Evolutionary conservation across 2,329 filamentous ascomycete genomes (phyloP), one percentile per base, ranked within the genome.

Genomic region (Rhynchosporium agropyri): DNA sequence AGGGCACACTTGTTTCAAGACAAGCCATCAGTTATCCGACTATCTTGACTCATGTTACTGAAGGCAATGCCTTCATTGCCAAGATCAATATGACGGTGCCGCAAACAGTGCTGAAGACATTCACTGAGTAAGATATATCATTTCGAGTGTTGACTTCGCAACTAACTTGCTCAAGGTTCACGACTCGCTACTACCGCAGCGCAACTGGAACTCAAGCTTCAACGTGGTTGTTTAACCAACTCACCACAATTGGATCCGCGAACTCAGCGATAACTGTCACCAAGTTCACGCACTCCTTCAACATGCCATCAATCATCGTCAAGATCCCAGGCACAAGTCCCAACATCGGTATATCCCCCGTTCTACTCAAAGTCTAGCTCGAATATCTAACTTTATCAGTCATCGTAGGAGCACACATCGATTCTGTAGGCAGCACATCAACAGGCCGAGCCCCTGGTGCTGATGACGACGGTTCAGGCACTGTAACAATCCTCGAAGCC

Each of bases 401-500:
- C n/a, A 56, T 61, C 13, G 60, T 57, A 3, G 60, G 60, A 28
- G 60, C 60, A 40, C 51, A 61, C 45, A 48, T 48, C 51, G 60
- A 61, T 13, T 57, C 51, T 9, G 46, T 50, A 3, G 60, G 51
- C 43, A 29, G 43, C n/a, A 49, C 45, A n/a, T 31, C 33, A 3
- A 49, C 42, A 2, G 51, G 42, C 9, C 61, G 65, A 13, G 92
- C 92, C 0, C 93, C 94, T 0, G 94, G 94, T 54, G 92, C 93
- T 15, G 94, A 97, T 69, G 93, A 97, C 70, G 92, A 97, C 73
- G 93, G 92, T 61, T 92, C 89, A 68, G 92, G 92, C 60, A 93
- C 91, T 3, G 92, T 97, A n/a, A 97, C 93, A 7, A 97, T 96
- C 68, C 85, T 97, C 60, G 94, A 98, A 78, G 91, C 91, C 2